Percentiles rank a stretch among this genome's conserved stretches.
Evolutionary conservation across 192 early-diverging fungal species (phyloP).

Genomic region (Kickxella alabastrina): DNA sequence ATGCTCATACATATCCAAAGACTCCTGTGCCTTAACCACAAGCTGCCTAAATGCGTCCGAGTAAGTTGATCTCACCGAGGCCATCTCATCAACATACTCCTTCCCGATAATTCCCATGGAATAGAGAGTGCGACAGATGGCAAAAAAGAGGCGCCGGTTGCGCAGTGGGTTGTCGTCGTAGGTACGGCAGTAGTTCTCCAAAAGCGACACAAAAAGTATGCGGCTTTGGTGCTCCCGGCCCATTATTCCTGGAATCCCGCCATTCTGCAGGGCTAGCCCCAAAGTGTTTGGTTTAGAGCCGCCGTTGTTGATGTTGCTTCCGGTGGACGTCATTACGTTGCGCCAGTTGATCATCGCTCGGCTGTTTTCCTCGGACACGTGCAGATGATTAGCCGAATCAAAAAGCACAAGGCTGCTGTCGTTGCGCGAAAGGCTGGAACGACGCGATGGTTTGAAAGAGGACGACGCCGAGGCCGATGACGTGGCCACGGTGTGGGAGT

Average conservation of each 20-base stretch:
- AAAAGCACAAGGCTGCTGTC: too few species aligned
- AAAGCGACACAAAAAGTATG: conserved; percentile 78
- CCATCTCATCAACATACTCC: conserved; percentile 80
- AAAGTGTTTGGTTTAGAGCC: conserved; percentile 2
- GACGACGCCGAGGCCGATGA: too few species aligned
- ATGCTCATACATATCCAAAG: conserved; percentile 50
- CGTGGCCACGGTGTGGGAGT: too few species aligned
- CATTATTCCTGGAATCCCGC: conserved; percentile 18
- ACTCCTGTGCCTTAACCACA: conserved; percentile 70
- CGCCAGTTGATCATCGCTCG: not conserved
- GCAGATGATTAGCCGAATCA: too few species aligned
- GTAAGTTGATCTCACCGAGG: conserved; percentile 75
- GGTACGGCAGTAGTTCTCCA: conserved; percentile 86
- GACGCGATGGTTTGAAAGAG: too few species aligned
- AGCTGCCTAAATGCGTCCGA: conserved; percentile 82
- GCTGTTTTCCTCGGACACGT: not conserved
- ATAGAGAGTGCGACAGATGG: conserved; percentile 82
- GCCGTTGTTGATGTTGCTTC: conserved; percentile 3
- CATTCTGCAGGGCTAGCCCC: too few species aligned
- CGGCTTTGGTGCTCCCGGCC: conserved; percentile 64
- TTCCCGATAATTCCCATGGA: conserved; percentile 79
- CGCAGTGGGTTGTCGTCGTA: conserved; percentile 84
- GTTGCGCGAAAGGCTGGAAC: not conserved
- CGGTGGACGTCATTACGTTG: not conserved
- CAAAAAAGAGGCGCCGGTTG: conserved; percentile 80